Evolutionary conservation across 208 protist species (phyloP), one percentile per base, ranked within the genome.

Genomic region (Lotmaria passim): DNA sequence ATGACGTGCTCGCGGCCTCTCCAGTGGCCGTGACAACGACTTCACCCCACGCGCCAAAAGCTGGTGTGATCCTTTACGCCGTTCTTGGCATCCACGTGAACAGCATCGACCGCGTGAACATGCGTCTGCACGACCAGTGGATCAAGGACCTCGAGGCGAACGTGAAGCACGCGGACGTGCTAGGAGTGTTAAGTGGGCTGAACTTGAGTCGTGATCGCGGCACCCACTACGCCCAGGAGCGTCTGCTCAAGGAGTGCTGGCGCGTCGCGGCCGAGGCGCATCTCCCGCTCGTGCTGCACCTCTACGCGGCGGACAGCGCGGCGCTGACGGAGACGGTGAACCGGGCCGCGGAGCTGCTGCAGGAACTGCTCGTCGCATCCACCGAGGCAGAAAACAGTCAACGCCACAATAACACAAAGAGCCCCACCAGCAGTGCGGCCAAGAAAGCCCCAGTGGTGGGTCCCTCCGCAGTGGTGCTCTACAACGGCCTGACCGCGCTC

Each of bases 151-250:
- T 92, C 24, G 43, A 65, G 38, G 36, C 50, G 36, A 69, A 78
- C 67, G 84, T 67, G 19, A 79, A 83, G 68, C 51, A 89, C 36
- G 46, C 60, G 7, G 79, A 85, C 10, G 83, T 91, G 24, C 38
- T 96, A 11, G 91, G 84, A 11, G 57, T 96, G 21, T 73, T 96
- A 12, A 86, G 82, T 10, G 87, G 87, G 3, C 65, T 96, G 21
- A 86, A 93, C 65, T 78, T 88, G 24, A 67, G 64, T 17, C 87
- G 88, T 39, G 84, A 89, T 38, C 61, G 47, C 60, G 81, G 77
- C 50, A 93, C 87, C 17, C 86, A 93, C 72, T 92, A 89, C 70
- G 76, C 83, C 3, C 91, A 96, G 79, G 91, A 96, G 60, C 77
- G 68, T 34, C 58, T 91, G 11, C 43, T 93, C 34, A 41, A 62